Percentiles rank a stretch among this genome's conserved stretches.
Evolutionary conservation across 73 alveolate genomes (phyloP).

Genomic region (Diophrys appendiculata): DNA sequence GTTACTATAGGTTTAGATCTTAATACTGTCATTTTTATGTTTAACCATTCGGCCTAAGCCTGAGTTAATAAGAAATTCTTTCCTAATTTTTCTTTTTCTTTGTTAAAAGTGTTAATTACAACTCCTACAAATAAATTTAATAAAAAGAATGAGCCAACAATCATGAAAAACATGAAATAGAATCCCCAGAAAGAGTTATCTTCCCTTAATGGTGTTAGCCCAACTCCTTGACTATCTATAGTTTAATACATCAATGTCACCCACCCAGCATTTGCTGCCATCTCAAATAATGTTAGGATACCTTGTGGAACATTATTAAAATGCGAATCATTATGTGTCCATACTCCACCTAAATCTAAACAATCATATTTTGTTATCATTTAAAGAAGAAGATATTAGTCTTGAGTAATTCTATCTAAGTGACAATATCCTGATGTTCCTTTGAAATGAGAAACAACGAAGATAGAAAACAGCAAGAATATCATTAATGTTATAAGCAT

Average conservation of each 20-base stretch:
- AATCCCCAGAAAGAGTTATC: background rate
- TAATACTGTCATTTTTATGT: background rate
- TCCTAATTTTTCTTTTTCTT: constrained; percentile 33
- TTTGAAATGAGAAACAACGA: constrained; percentile 39
- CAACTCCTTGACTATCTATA: constrained; percentile 37
- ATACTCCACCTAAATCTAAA: constrained; percentile 58
- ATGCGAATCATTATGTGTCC: constrained; percentile 63
- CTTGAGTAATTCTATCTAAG: constrained; percentile 31
- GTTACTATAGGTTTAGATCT: constrained; percentile 1
- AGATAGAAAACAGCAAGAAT: constrained; percentile 44
- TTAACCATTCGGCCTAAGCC: constrained; percentile 20
- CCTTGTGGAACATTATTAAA: constrained; percentile 74
- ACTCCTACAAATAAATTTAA: constrained; percentile 79
- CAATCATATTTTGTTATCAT: constrained; percentile 46
- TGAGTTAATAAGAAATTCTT: constrained; percentile 15
- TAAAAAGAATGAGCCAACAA: constrained; percentile 68
- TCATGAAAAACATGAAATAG: constrained; percentile 58
- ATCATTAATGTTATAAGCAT: constrained; percentile 31
- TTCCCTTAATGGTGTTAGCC: constrained; percentile 15
- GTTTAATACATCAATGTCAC: constrained; percentile 61
- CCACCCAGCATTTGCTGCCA: constrained; percentile 71
- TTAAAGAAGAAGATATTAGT: background rate
- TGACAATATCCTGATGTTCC: constrained; percentile 40
- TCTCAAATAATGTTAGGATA: constrained; percentile 62
- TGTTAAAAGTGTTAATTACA: constrained; percentile 65